Evolutionary conservation across 164 flowering plant genomes (phyloP).

Genomic region (Aristolochia fimbriata): DNA sequence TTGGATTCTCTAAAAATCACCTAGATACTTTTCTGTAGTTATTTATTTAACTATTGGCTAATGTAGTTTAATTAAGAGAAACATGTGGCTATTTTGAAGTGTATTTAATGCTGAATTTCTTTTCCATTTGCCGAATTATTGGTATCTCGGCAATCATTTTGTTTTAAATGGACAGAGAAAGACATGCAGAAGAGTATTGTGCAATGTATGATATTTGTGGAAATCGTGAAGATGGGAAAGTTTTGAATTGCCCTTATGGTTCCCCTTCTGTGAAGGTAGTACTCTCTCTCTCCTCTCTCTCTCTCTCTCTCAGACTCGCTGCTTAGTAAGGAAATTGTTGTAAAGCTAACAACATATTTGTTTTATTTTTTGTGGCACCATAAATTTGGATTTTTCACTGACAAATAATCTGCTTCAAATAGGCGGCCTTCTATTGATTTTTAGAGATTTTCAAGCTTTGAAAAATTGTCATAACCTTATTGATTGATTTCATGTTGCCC

Average conservation of each 20-base stretch:
- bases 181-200: slow-evolving; percentile 68
- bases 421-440: neutral
- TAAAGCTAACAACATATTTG: neutral
- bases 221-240: slow-evolving; percentile 71
- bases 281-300: neutral
- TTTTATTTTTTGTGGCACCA: neutral
- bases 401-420: too few species aligned
- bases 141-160: neutral
- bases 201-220: slow-evolving; percentile 95
- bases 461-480: neutral
- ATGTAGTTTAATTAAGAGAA: neutral
- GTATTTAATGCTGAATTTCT: neutral
- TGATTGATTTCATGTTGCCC: too few species aligned
- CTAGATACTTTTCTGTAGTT: neutral
- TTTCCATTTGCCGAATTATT: neutral
- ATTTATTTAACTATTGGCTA: neutral
- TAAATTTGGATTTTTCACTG: neutral
- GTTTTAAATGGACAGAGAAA: slow-evolving; percentile 29
- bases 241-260: slow-evolving; percentile 71
- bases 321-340: neutral
- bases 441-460: neutral
- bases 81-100: neutral
- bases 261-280: slow-evolving; percentile 75
- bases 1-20: neutral
- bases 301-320: neutral